Conservation (phyloP, 202 grass and related monocot species). For the Eragrostis tef region DNA sequence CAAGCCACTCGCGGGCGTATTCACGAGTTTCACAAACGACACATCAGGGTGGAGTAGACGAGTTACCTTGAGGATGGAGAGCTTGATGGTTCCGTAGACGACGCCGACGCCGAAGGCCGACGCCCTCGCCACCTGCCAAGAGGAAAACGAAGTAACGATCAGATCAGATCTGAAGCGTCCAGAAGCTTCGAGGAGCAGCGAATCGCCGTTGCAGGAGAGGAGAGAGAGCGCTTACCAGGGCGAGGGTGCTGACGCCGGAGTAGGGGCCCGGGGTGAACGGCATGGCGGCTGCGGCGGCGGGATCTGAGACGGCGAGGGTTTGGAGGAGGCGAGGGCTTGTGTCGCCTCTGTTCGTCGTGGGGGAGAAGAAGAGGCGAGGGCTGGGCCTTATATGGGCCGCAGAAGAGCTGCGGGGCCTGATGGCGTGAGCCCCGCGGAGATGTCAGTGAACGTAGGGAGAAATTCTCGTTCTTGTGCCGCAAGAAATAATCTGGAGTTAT, state of each 20-base stretch:
- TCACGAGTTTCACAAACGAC: neutral
- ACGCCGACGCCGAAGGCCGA: constrained; percentile 73
- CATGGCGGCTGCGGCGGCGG: constrained; percentile 51
- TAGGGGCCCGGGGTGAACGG: constrained; percentile 79
- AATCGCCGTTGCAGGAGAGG: neutral
- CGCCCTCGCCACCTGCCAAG: constrained; percentile 68
- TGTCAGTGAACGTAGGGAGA: neutral
- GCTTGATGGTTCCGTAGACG: constrained; percentile 86
- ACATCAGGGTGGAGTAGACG: neutral
- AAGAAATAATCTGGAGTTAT: no score
- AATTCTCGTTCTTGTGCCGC: no score
- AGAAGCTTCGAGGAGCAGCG: no score
- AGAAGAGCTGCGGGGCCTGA: neutral
- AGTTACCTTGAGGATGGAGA: constrained; percentile 82
- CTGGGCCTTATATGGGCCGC: constrained; percentile 33
- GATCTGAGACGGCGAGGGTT: constrained; percentile 41
- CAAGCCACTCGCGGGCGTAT: neutral
- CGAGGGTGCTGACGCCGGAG: constrained; percentile 87
- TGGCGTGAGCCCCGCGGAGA: neutral
- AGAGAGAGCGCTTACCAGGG: constrained; percentile 53
- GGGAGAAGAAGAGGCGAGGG: neutral
- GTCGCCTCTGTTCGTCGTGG: constrained; percentile 2
- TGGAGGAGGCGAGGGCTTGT: neutral
- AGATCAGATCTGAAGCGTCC: constrained; percentile 39
- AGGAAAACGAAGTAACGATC: neutral